These are phyloP conservation scores for Penicillium cinerascens DNA, from an alignment of 495 filamentous ascomycete genomes.

Conservation along the genomic window DNA sequence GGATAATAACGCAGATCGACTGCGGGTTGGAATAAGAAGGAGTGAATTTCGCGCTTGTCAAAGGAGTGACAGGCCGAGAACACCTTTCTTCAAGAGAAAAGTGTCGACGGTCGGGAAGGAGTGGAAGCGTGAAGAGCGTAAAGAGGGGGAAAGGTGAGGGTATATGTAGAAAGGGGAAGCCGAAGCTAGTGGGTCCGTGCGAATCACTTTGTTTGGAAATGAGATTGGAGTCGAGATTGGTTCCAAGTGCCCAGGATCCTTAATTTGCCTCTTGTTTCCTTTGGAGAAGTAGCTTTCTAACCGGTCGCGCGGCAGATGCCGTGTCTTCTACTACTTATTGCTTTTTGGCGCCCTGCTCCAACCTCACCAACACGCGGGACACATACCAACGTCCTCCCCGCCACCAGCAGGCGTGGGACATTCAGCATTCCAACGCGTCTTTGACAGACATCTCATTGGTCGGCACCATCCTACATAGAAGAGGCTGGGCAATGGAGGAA, in stretches of 20 bases:
- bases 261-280: not conserved
- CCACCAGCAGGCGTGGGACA: constrained; percentile 26
- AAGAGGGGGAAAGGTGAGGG: constrained; percentile 12
- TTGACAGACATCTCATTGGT: constrained; percentile 10
- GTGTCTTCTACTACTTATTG: constrained; percentile 15
- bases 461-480: not conserved
- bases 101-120: constrained; percentile 17
- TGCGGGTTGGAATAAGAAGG: constrained; percentile 26
- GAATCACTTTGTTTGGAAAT: not conserved
- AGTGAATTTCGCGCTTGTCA: constrained; percentile 25
- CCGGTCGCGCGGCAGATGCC: not conserved
- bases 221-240: constrained; percentile 9
- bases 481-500: constrained; percentile 17
- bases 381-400: constrained; percentile 19
- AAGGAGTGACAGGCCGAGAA: constrained; percentile 41
- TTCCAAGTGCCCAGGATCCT: not conserved
- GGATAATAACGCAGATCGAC: constrained; percentile 39
- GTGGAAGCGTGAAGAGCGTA: constrained; percentile 8
- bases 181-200: constrained; percentile 21
- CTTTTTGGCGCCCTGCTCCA: constrained; percentile 12
- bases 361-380: constrained; percentile 18
- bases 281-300: not conserved
- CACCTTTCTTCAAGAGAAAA: constrained; percentile 30
- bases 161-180: constrained; percentile 29
- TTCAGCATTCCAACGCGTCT: constrained; percentile 29